Base-by-base conservation (phyloP, 2,329 filamentous ascomycete species). In the Thermothelomyces thermophilus region DNA sequence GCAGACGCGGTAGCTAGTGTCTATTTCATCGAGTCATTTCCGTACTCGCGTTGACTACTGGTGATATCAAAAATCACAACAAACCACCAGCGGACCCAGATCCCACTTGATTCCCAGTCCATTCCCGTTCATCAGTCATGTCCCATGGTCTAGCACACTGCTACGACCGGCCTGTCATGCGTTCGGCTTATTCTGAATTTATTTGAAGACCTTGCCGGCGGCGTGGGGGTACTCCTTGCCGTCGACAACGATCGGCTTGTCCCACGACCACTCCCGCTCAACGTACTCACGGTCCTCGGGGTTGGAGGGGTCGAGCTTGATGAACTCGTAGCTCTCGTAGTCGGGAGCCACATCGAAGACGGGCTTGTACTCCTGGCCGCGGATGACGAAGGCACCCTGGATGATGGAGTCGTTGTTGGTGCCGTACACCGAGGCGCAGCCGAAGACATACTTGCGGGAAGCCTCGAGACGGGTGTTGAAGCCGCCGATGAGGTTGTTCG, bases 151-250 rank as follows among this genome's bases (percentile, higher is more conserved):
- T 52, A 57, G 54, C 56, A 51, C 48, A 50, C 52, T 48, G 51
- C 53, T 52, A 44, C 48, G 46, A 39, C 43, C 37, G 48, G 53
- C 49, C 41, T 31, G 28, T 39, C 41, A 55, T 55, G 52, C 50
- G 48, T 52, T 60, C 31, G 10, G 10, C 33, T 33, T 41, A 42
- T 41, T 46, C 36, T 53, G 50, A 5, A 19, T 66, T 81, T 95
- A 97, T 82, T 97, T 97, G 87, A 96, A 97, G 71, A 97, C 90
- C 83, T 97, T 96, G 70, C 93, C 93, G 66, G 89, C 85, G 67
- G 86, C 86, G 76, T 86, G 88, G 70, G 82, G 74, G 75, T 90
- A 94, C 67, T 84, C 80, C 86, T 97, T 96, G 77, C 86, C 91
- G 66, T 86, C 73, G 65, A 89, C 79, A 58, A 74, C 75, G 65